Percentiles rank a stretch among this genome's conserved stretches.
Evolutionary conservation across 1,284 basidiomycete genomes (phyloP).

Genomic region (Fistulinella staudtii): DNA sequence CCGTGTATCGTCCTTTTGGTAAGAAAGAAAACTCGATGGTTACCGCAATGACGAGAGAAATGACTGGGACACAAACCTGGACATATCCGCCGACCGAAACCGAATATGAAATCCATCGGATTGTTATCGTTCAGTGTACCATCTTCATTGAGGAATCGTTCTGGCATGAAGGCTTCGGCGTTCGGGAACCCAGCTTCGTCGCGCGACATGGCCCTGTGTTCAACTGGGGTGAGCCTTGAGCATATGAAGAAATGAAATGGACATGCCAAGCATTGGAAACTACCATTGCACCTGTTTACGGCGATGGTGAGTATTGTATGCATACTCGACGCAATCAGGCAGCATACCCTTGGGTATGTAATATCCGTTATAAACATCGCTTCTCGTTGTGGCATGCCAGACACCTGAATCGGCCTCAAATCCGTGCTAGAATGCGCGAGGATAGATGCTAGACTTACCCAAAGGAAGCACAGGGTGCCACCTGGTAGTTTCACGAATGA

Average conservation of each 20-base stretch:
- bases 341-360: conserved; percentile 20
- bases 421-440: background rate
- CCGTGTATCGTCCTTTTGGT: conserved; percentile 5
- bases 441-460: conserved; percentile 1
- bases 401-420: conserved; percentile 6
- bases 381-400: conserved; percentile 11
- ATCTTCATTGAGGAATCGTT: conserved; percentile 12
- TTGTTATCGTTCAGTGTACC: conserved; percentile 13
- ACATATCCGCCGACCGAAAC: conserved; percentile 22
- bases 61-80: conserved; percentile 2
- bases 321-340: background rate
- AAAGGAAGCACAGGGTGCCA: conserved; percentile 20
- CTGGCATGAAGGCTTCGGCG: conserved; percentile 14
- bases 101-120: conserved; percentile 15
- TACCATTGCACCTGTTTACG: conserved; percentile 9
- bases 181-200: conserved; percentile 17
- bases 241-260: background rate
- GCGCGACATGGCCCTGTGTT: conserved; percentile 19
- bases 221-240: too few species aligned
- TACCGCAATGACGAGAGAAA: too few species aligned
- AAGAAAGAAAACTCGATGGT: background rate
- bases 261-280: conserved; percentile 18
- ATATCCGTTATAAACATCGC: conserved; percentile 15
- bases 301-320: background rate
- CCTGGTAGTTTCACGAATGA: conserved; percentile 37